phyloP scores from a whole-genome alignment of 208 protist genomes.

The Zelonia costaricensis region DNA sequence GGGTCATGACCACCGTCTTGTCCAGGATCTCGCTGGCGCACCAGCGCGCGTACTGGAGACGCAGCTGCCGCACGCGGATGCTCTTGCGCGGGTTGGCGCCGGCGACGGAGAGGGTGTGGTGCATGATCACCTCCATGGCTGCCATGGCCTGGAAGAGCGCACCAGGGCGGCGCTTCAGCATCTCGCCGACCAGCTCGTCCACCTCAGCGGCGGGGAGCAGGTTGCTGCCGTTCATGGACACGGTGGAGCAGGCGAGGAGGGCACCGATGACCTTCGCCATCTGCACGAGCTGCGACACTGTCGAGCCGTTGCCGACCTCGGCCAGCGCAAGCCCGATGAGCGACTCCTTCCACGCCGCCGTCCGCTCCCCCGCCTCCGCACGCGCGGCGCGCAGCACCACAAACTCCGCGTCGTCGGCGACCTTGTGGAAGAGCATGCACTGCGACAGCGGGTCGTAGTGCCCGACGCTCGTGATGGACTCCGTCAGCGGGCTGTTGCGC shows the following conservation, averaged over 20 bases:
- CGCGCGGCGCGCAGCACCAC: slow-evolving; percentile 53
- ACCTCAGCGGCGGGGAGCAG: slow-evolving; percentile 42
- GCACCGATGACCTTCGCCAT: slow-evolving; percentile 71
- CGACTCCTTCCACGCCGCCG: slow-evolving; percentile 44
- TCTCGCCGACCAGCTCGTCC: slow-evolving; percentile 39
- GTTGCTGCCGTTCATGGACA: slow-evolving; percentile 29
- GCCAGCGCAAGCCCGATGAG: slow-evolving; percentile 46
- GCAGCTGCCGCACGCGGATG: slow-evolving; percentile 46
- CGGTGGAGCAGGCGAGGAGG: slow-evolving; percentile 49
- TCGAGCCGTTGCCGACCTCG: slow-evolving; percentile 39
- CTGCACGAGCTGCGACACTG: slow-evolving; percentile 51
- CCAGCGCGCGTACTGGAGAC: slow-evolving; percentile 61
- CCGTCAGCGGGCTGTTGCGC: slow-evolving; percentile 57
- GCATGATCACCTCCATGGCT: slow-evolving; percentile 74
- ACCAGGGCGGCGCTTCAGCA: slow-evolving; percentile 37
- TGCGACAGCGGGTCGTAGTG: slow-evolving; percentile 72
- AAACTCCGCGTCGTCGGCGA: slow-evolving; percentile 68
- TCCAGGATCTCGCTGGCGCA: slow-evolving; percentile 42
- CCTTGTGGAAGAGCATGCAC: slow-evolving; percentile 56
- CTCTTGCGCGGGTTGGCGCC: slow-evolving; percentile 21
- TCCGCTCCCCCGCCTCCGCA: slow-evolving; percentile 22
- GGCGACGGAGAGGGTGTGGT: slow-evolving; percentile 43
- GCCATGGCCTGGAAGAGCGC: slow-evolving; percentile 57
- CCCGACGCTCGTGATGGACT: slow-evolving; percentile 49
- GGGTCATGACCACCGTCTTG: slow-evolving; percentile 34